phyloP scores from a whole-genome alignment of 1,284 basidiomycete genomes.

The Irpex lacteus region DNA sequence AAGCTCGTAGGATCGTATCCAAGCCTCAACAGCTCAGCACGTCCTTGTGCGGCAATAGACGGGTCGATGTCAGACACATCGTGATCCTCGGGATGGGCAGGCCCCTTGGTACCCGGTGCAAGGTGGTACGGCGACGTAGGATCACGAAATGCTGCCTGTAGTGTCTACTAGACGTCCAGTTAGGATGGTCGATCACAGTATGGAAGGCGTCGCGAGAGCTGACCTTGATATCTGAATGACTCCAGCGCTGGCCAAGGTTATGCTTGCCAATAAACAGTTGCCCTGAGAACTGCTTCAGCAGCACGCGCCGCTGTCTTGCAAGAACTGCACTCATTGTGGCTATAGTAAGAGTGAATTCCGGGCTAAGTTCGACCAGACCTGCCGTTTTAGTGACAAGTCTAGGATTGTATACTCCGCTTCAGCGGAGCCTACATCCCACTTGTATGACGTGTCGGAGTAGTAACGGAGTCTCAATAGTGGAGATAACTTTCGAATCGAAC shows the following conservation, averaged over 20 bases:
- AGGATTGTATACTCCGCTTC: too few species aligned
- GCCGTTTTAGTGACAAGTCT: too few species aligned
- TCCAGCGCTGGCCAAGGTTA: not conserved
- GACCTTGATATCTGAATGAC: slow-evolving; percentile 2
- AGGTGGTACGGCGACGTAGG: slow-evolving; percentile 65
- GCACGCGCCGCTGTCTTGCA: not conserved
- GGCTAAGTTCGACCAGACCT: too few species aligned
- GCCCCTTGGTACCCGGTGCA: slow-evolving; percentile 56
- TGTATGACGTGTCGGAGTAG: too few species aligned
- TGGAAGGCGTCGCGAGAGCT: not conserved
- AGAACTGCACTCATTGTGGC: not conserved
- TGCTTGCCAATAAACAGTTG: not conserved
- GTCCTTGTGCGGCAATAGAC: slow-evolving; percentile 33
- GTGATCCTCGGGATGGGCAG: slow-evolving; percentile 33
- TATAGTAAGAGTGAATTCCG: too few species aligned
- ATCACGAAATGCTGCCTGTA: slow-evolving; percentile 62
- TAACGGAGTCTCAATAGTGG: too few species aligned
- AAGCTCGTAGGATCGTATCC: slow-evolving; percentile 63
- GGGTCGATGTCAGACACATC: slow-evolving; percentile 12
- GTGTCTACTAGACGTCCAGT: slow-evolving; percentile 26
- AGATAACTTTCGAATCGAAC: not conserved
- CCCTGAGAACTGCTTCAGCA: not conserved
- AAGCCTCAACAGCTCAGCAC: slow-evolving; percentile 38
- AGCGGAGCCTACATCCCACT: too few species aligned
- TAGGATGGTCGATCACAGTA: not conserved